Percentiles rank a stretch among this genome's conserved stretches.
Evolutionary conservation across 2,329 filamentous ascomycete genomes (phyloP).

Genomic region (Xylariaceae sp.): DNA sequence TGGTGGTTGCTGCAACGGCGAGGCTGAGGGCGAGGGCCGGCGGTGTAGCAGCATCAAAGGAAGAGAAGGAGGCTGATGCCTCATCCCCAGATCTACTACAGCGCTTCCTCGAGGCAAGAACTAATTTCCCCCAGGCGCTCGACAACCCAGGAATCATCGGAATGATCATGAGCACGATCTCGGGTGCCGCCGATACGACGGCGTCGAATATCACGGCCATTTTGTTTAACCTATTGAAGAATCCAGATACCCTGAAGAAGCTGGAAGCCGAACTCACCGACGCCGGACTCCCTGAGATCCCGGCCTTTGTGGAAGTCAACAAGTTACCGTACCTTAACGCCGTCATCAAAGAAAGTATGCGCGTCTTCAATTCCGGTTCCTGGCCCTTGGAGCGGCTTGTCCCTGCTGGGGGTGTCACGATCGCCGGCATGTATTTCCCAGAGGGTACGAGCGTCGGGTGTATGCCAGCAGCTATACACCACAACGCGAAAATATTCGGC

Average conservation of each 20-base stretch:
- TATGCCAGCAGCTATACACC: slow-evolving; percentile 30
- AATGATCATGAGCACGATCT: slow-evolving; percentile 38
- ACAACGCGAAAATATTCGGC: slow-evolving; percentile 28
- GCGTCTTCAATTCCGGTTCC: slow-evolving; percentile 24
- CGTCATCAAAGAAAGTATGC: slow-evolving; percentile 34
- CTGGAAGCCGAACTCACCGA: slow-evolving; percentile 30
- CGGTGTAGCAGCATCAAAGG: not conserved
- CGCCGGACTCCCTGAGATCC: slow-evolving; percentile 29
- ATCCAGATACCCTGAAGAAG: slow-evolving; percentile 59
- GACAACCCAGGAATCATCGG: slow-evolving; percentile 30
- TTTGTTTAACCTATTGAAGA: slow-evolving; percentile 47
- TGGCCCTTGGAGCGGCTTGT: slow-evolving; percentile 34
- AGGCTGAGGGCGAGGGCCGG: slow-evolving; percentile 27
- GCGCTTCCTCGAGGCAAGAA: slow-evolving; percentile 33
- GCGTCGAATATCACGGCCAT: slow-evolving; percentile 28
- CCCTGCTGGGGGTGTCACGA: slow-evolving; percentile 32
- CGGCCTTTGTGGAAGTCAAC: slow-evolving; percentile 28
- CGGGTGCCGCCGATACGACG: slow-evolving; percentile 37
- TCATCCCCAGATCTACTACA: slow-evolving; percentile 30
- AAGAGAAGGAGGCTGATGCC: slow-evolving; percentile 1
- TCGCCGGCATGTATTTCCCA: slow-evolving; percentile 36
- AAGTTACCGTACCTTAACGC: slow-evolving; percentile 37
- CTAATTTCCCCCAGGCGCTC: slow-evolving; percentile 30
- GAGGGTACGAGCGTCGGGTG: slow-evolving; percentile 36
- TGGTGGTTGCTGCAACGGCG: slow-evolving; percentile 28